phyloP scores from a whole-genome alignment of 2,329 filamentous ascomycete species.

The Incumbomyces lentus region DNA sequence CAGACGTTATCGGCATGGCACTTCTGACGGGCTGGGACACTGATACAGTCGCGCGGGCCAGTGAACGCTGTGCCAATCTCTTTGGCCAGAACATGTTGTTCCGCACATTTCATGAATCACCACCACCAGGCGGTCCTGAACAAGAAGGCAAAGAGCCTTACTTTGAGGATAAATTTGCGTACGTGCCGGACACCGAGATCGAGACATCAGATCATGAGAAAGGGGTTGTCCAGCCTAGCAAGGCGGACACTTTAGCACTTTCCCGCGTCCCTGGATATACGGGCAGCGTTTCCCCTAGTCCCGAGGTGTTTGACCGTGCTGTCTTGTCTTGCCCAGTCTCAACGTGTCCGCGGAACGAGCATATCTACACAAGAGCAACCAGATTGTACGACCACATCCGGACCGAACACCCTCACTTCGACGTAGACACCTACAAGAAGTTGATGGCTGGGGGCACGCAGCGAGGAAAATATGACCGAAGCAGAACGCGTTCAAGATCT shows the following conservation, averaged over 20 bases:
- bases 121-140: neutral
- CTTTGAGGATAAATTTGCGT: constrained; percentile 2
- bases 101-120: constrained; percentile 41
- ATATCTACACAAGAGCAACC: constrained; percentile 12
- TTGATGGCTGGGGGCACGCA: neutral
- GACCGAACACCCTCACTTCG: constrained; percentile 18
- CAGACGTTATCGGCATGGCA: constrained; percentile 70
- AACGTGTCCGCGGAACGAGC: constrained; percentile 9
- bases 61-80: constrained; percentile 62
- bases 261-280: too few species aligned
- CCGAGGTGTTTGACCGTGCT: neutral
- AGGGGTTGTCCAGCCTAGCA: neutral
- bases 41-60: constrained; percentile 55
- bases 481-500: neutral
- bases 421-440: constrained; percentile 6
- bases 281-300: neutral
- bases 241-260: neutral
- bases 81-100: constrained; percentile 65
- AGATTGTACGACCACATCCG: constrained; percentile 19
- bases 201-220: neutral
- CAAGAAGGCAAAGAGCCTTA: neutral
- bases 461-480: constrained; percentile 5
- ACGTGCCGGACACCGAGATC: neutral
- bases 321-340: constrained; percentile 16
- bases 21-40: constrained; percentile 60